Evolutionary conservation across 2,329 filamentous ascomycete species (phyloP).

Genomic region (Botrytis squamosa): DNA sequence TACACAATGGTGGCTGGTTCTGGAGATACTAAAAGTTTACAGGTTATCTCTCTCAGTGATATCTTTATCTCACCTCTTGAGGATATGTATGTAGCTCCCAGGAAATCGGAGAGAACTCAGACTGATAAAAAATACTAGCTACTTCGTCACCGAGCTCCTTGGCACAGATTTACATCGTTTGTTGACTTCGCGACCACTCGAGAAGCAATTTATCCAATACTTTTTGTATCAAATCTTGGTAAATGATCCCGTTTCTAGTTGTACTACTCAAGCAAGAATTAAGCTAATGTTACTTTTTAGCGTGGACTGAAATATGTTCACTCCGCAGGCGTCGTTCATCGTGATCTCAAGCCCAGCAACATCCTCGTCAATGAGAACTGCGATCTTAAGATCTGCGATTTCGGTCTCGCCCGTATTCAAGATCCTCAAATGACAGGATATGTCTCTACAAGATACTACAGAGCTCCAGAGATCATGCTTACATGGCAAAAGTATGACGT

Average conservation of each 20-base stretch:
- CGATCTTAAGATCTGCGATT: slow-evolving; percentile 99
- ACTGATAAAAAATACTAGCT: slow-evolving; percentile 53
- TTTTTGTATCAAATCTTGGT: slow-evolving; percentile 99
- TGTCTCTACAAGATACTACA: slow-evolving; percentile 97
- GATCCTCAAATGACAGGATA: slow-evolving; percentile 99
- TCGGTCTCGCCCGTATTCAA: slow-evolving; percentile 94
- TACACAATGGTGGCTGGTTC: slow-evolving; percentile 8
- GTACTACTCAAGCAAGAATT: neutral
- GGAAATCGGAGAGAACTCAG: slow-evolving; percentile 29
- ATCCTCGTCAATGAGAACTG: slow-evolving; percentile 99
- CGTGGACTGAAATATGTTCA: slow-evolving; percentile 98
- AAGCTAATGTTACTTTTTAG: slow-evolving; percentile 47
- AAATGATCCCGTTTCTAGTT: slow-evolving; percentile 39
- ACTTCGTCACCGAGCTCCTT: slow-evolving; percentile 96
- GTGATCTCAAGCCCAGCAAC: slow-evolving; percentile 97
- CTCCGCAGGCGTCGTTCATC: slow-evolving; percentile 95
- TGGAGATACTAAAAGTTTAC: slow-evolving; percentile 32
- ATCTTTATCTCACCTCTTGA: slow-evolving; percentile 99
- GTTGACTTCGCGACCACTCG: slow-evolving; percentile 88
- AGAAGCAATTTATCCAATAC: slow-evolving; percentile 99
- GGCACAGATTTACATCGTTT: slow-evolving; percentile 95
- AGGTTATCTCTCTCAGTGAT: slow-evolving; percentile 97
- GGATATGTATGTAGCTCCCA: slow-evolving; percentile 69
- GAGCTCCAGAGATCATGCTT: slow-evolving; percentile 98
- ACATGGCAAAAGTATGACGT: slow-evolving; percentile 99